Base-by-base conservation (phyloP, 2,329 filamentous ascomycete genomes). In the Exutisphaerella laricina region DNA sequence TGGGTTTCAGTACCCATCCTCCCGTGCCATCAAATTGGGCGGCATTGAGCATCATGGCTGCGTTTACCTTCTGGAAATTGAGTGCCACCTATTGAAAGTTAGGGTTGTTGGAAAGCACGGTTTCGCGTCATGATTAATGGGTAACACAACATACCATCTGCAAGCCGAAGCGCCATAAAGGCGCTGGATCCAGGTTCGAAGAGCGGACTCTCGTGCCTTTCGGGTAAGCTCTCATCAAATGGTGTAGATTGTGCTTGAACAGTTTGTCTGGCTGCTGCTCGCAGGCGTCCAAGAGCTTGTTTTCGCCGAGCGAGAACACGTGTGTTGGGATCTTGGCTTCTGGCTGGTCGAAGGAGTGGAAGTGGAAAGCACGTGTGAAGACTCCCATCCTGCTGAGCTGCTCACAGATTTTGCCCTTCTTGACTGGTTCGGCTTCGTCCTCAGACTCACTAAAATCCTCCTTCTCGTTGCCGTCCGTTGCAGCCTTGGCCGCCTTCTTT, bases 21-120 rank as follows among this genome's bases (percentile, higher is more conserved):
- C 78, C 70, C 38, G 85, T 84, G 7, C 80, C 85, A 1, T 80
- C 77, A 65, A 95, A 95, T 87, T 94, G 92, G 55, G 80, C 89
- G 59, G 92, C 82, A 60, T 96, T 96, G 10, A 95, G 75, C 90
- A 96, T 96, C 82, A 94, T 94, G 22, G 87, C 88, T 55, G 87
- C 84, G 58, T 96, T 88, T 64, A 85, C 82, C 48, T 82, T 83
- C 65, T 97, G 89, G 87, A 89, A 97, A 67, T 96, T 96, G 48
- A 97, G 71, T 0, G 89, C 89, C 1, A 94, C 88, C 48, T 50
- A 30, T 16, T 12, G 5, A 12, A 22, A 13, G 21, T 20, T 26
- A 26, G 23, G 6, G 12, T 26, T 6, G 23, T n/a, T n/a, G n/a
- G n/a, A n/a, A n/a, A n/a, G n/a, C n/a, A n/a, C n/a, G n/a, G n/a